Evolutionary conservation across 164 flowering plant genomes (phyloP), one percentile per base, ranked within the genome.

Genomic region (Hamamelis virginiana): DNA sequence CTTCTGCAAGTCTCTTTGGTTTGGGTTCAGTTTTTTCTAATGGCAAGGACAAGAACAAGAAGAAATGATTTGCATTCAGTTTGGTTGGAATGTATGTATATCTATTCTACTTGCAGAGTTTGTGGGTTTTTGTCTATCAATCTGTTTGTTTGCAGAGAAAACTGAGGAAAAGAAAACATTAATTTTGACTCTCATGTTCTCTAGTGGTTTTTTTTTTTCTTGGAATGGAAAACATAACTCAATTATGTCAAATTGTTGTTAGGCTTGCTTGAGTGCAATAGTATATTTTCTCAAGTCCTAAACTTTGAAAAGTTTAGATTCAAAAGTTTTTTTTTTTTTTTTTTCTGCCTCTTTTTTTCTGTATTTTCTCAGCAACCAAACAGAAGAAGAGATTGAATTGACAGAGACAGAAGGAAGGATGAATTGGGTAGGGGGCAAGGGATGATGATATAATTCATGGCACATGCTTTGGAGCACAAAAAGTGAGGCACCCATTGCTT

Each of bases 1-100:
- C 78, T 43, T 64, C 85, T 0, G 80, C 77, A 18, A 81, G 69
- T 68, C 43, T 85, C 0, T 83, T 85, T 52, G 87, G 85, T 19
- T 65, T 83, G 4, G 81, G 82, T 19, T 82, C 83, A 2, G 66
- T 85, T 18, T 79, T 85, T 67, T 78, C 77, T 53, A 69, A 63
- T 62, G 75, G 76, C 67, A 80, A 68, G 65, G 83, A 78, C 19
- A 82, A 80, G 82, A 80, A 19, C 66, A 78, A 45, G 65, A 76
- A 72, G 53, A 72, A 76, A 61, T 74, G 75, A 68, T 58, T 1
- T 65, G 57, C 13, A 14, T 52, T 51, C 28, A 6, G 41, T 33
- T 33, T 33, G 6, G 6, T 33, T 33, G 41, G 41, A 33, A 33
- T 6, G 6, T 33, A 33, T 6, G 6, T 33, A 33, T 33, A 2